Evolutionary conservation across 352 stramenopile species (phyloP), one percentile per base, ranked within the genome.

Genomic region (Nothophytophthora sp.): DNA sequence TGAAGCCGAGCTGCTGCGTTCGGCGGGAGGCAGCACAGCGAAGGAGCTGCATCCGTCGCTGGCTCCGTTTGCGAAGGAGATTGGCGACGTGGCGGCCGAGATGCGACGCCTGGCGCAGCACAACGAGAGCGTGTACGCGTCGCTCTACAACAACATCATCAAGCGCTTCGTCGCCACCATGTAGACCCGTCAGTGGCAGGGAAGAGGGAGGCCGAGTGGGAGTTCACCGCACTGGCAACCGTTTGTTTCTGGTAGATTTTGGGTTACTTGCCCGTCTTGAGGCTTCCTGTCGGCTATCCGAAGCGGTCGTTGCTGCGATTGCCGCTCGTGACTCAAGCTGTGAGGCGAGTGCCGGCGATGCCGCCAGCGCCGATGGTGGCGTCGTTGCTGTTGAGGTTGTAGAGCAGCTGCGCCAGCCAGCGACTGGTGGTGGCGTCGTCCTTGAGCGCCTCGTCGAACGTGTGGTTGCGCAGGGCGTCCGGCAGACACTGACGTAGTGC

Each of bases 401-500:
- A 97, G 61, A 99, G 66, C 15, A 99, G 77, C 55, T 98, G 91
- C 20, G 75, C 82, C 27, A 99, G 70, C 97, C 97, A 99, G 53
- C 97, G 96, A 53, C 96, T 97, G 13, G 98, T 98, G 2, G 92
- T 98, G 15, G 89, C 75, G 76, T 99, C 97, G 59, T 98, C 96
- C 62, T 97, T 97, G 23, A 99, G 71, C 37, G 81, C 75, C 7
- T 88, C 80, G 16, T 88, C 81, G 70, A 99, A 99, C 28, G 95
- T 98, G 70, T 97, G 86, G 59, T 98, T 97, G 36, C 89, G 78
- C 45, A 99, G 77, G 29, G 91, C 88, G 19, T 96, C 76, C 0
- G 96, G 97, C 22, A 99, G 62, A 62, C 93, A 98, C 66, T 98
- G 92, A 33, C 96, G 88, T 28, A 99, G 76, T n/a, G 97, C 97